Base-by-base conservation (phyloP, 2,329 filamentous ascomycete genomes). In the Colletotrichum horii region DNA sequence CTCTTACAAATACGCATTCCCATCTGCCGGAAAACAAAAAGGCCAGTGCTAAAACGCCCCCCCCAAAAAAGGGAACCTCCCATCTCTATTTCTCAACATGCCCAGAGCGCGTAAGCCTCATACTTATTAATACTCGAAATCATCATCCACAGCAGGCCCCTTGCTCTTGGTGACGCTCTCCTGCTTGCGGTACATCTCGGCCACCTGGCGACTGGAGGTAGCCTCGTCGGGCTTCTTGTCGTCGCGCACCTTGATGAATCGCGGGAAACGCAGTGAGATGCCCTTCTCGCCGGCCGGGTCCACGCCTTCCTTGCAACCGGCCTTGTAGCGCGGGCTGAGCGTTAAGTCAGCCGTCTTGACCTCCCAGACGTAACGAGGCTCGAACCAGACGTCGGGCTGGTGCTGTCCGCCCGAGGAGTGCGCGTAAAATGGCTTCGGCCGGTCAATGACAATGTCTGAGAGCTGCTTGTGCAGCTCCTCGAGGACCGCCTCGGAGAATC, bases 331-430 rank as follows among this genome's bases (percentile, higher is more conserved):
- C 30, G 97, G 97, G 79, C 94, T 96, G 26, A 99, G 90, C 3
- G 97, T 98, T 80, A 99, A 85, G 87, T 99, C 97, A 2, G 97
- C 97, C 15, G 96, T 98, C 88, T 96, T 98, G 79, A 99, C 96
- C 85, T 99, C 97, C 97, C 97, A 99, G 2, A 99, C 97, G 80
- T 94, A 93, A 56, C 93, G 92, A 16, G 97, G 95, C 88, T 99
- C 97, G 83, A 99, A 97, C 97, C 97, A 99, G 48, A 99, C 96
- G 83, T 99, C 97, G 2, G 97, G 97, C 83, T 99, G 97, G 83
- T 98, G 96, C 85, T 98, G 96, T 66, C 93, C 92, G 66, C 95
- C 95, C 0, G 90, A 87, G 6, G 94, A 96, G 84, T 99, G 97
- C 1, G 92, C 90, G 85, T 98, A 99, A 84, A 98, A 99, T 0